Evolutionary conservation across 805 yeast species (phyloP).

Genomic region (Starmerella vaccinii): DNA sequence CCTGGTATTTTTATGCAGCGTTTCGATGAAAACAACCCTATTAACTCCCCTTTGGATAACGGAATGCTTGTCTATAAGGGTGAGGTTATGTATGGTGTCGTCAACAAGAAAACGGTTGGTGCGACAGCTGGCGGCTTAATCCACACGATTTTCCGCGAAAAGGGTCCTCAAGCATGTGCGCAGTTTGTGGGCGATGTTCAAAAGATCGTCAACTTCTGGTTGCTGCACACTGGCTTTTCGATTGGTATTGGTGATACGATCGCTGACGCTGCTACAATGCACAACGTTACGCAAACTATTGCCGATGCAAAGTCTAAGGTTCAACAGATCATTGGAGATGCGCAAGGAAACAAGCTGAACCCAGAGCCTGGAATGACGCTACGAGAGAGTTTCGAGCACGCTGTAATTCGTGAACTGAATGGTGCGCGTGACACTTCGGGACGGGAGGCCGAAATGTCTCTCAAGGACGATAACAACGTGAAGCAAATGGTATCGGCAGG

Average conservation of each 20-base stretch:
- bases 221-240: constrained; percentile 91
- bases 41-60: constrained; percentile 76
- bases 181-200: constrained; percentile 84
- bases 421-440: constrained; percentile 99
- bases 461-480: constrained; percentile 89
- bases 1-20: constrained; percentile 91
- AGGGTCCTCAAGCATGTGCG: constrained; percentile 86
- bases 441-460: constrained; percentile 92
- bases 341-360: constrained; percentile 75
- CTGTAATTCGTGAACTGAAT: constrained; percentile 86
- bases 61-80: constrained; percentile 96
- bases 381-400: constrained; percentile 96
- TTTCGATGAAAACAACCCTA: constrained; percentile 79
- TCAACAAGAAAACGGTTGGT: constrained; percentile 96
- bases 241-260: constrained; percentile 99
- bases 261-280: constrained; percentile 96
- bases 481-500: constrained; percentile 99
- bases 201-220: constrained; percentile 93
- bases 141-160: constrained; percentile 95
- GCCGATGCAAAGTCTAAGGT: constrained; percentile 89
- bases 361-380: constrained; percentile 99
- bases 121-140: constrained; percentile 97
- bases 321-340: constrained; percentile 84
- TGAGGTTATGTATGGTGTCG: constrained; percentile 94
- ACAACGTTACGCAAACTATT: constrained; percentile 83